Percentiles rank a stretch among this genome's conserved stretches.
These are phyloP conservation scores for Capsella rubella DNA, from an alignment of 441 rosid genomes.

Conservation along the genomic window DNA sequence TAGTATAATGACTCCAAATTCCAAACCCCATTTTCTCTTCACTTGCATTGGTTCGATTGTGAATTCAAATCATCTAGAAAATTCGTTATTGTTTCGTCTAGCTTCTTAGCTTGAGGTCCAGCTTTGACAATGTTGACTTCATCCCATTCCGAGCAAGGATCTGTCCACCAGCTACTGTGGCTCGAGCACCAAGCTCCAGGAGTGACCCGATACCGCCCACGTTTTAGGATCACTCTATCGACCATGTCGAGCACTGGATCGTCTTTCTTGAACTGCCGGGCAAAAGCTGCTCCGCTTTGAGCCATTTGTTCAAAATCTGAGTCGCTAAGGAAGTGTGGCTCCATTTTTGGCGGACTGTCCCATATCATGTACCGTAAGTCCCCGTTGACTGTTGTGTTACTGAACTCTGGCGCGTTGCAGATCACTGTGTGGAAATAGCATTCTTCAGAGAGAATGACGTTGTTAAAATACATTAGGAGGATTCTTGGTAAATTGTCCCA, in stretches of 20 bases:
- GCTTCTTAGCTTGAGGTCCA: constrained; percentile 71
- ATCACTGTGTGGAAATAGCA: constrained; percentile 79
- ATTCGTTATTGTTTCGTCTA: constrained; percentile 68
- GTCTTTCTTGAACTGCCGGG: constrained; percentile 68
- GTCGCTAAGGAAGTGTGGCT: constrained; percentile 66
- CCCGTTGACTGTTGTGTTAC: constrained; percentile 75
- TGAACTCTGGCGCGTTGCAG: constrained; percentile 84
- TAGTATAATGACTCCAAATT: constrained; percentile 24
- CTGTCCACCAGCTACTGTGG: constrained; percentile 70
- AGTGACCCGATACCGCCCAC: constrained; percentile 56
- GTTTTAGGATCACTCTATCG: constrained; percentile 72
- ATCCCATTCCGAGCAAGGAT: constrained; percentile 91
- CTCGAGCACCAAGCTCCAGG: constrained; percentile 94
- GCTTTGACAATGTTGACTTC: constrained; percentile 76
- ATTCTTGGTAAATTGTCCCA: constrained; percentile 90
- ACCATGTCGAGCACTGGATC: constrained; percentile 77
- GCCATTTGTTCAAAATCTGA: constrained; percentile 71
- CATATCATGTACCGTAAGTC: constrained; percentile 85
- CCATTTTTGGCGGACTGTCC: constrained; percentile 96
- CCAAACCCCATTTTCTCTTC: constrained; percentile 40
- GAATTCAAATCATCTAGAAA: constrained; percentile 73
- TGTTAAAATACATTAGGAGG: constrained; percentile 88
- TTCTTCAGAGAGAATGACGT: constrained; percentile 74
- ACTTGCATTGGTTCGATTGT: constrained; percentile 76
- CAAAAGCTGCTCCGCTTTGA: constrained; percentile 83